A percentile compares a stretch with the other conserved stretches of the same genome.
Evolutionary conservation across 2,329 filamentous ascomycete genomes (phyloP).

Genomic region (Trichoderma semiorbis): DNA sequence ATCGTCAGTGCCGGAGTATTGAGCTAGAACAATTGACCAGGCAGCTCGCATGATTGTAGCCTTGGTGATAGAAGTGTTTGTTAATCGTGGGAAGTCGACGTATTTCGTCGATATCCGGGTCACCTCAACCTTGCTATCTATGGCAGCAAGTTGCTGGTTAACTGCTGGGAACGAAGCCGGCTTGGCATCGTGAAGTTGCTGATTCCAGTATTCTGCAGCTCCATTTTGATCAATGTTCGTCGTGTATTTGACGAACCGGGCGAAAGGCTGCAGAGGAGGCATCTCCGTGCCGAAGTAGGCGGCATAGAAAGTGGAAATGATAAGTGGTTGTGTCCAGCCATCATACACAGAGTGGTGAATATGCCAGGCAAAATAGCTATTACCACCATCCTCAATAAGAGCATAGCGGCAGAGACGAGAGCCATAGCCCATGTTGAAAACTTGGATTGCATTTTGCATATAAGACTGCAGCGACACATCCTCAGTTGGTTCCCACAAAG

Average conservation of each 20-base stretch:
- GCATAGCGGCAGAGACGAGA: conserved; percentile 20
- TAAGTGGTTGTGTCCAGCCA: conserved; percentile 1
- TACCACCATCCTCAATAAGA: conserved; percentile 4
- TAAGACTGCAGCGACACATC: background rate
- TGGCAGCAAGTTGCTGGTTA: background rate
- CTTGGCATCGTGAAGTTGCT: background rate
- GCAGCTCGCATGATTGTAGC: conserved; percentile 23
- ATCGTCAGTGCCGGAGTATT: conserved; percentile 12
- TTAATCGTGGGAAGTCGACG: background rate
- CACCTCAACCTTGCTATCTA: background rate
- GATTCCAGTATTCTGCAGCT: conserved; percentile 10
- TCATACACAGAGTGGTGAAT: conserved; percentile 16
- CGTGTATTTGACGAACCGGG: conserved; percentile 11
- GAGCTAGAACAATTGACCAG: conserved; percentile 23
- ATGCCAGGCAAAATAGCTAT: conserved; percentile 5
- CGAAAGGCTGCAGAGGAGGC: conserved; percentile 15
- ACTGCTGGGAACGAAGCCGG: conserved; percentile 20
- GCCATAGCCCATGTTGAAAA: conserved; percentile 17
- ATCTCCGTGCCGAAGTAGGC: conserved; percentile 19
- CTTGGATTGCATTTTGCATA: background rate
- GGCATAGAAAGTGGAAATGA: background rate
- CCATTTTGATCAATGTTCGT: conserved; percentile 1
- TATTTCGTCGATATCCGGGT: background rate
- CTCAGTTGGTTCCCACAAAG: background rate
- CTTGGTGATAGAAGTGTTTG: conserved; percentile 16